Percentiles rank a stretch among this genome's conserved stretches.
phyloP scores from a whole-genome alignment of 78 protist species.

The Speleostelium caveatum region DNA sequence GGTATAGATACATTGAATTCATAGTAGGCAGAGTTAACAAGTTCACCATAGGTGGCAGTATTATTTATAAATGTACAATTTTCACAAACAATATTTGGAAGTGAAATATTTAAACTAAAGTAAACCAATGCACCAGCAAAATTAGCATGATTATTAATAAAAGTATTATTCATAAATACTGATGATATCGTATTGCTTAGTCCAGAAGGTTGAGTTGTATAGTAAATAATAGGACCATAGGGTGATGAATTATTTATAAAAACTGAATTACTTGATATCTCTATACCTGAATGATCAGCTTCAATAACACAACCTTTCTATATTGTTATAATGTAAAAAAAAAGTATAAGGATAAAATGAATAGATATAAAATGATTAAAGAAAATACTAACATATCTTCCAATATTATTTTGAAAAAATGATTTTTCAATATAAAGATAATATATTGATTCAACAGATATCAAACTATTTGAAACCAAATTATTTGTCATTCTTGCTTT shows the following conservation, averaged over 20 bases:
- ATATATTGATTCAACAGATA: background rate
- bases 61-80: slow-evolving; percentile 6
- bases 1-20: slow-evolving; percentile 30
- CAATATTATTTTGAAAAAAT: background rate
- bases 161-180: background rate
- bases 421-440: slow-evolving; percentile 1
- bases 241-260: slow-evolving; percentile 26
- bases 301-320: slow-evolving; percentile 51
- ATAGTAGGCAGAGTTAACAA: slow-evolving; percentile 15
- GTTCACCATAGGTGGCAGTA: slow-evolving; percentile 30
- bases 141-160: slow-evolving; percentile 3
- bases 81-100: slow-evolving; percentile 12
- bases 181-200: background rate
- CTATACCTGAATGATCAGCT: slow-evolving; percentile 45
- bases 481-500: background rate
- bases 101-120: slow-evolving; percentile 26
- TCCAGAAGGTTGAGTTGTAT: background rate
- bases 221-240: slow-evolving; percentile 44
- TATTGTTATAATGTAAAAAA: no score
- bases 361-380: no score
- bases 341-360: no score
- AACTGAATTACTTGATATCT: background rate
- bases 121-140: slow-evolving; percentile 37
- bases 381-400: background rate
- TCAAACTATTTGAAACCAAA: slow-evolving; percentile 5